These are phyloP conservation scores for Tanacetum coccineum DNA, from an alignment of 129 eudicot genomes.

Conservation along the genomic window DNA sequence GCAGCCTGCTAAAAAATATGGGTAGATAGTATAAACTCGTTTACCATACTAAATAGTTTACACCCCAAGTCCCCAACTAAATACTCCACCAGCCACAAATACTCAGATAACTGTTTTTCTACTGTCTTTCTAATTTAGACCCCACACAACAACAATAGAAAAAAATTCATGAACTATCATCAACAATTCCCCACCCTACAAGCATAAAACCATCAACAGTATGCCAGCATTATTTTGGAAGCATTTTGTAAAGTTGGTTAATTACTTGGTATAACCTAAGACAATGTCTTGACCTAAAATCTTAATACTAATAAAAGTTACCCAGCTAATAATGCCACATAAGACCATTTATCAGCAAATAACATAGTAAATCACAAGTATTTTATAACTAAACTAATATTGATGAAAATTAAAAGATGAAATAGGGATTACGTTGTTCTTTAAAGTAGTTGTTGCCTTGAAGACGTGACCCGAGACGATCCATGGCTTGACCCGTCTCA, in stretches of 20 bases:
- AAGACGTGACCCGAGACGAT: slow-evolving; percentile 70
- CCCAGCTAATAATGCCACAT: too few species aligned
- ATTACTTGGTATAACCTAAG: too few species aligned
- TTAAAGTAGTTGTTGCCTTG: slow-evolving; percentile 63
- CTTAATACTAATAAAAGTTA: neutral
- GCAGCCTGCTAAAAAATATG: neutral
- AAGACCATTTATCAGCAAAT: too few species aligned
- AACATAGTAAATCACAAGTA: too few species aligned
- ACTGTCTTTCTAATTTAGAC: too few species aligned
- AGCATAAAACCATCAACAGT: too few species aligned
- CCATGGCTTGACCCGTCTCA: slow-evolving; percentile 83
- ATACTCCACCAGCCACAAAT: neutral
- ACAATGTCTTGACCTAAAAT: neutral
- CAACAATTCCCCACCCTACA: neutral
- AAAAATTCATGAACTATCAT: neutral
- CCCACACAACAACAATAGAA: neutral
- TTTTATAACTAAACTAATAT: too few species aligned
- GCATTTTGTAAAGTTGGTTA: too few species aligned
- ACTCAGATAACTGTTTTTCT: neutral
- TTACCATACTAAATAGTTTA: neutral
- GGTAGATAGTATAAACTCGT: neutral
- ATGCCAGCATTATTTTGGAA: neutral
- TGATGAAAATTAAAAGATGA: too few species aligned
- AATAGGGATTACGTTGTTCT: slow-evolving; percentile 35
- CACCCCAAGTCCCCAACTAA: neutral